These are phyloP conservation scores for Malassezia psittaci DNA, from an alignment of 1,284 basidiomycete species.

Conservation along the genomic window DNA sequence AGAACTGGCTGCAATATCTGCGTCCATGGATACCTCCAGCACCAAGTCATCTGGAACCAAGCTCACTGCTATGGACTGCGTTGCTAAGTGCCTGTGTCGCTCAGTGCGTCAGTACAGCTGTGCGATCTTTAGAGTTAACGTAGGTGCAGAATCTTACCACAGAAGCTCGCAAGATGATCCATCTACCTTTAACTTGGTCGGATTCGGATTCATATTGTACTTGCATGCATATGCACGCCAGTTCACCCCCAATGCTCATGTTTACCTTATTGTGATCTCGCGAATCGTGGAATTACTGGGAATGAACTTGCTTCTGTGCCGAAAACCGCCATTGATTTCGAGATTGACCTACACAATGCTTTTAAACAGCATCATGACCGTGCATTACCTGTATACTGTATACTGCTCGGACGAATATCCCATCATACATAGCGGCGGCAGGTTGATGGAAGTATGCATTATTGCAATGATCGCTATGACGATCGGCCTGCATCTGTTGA, in stretches of 20 bases:
- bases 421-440: constrained; percentile 30
- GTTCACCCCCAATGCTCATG: constrained; percentile 29
- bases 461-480: constrained; percentile 30
- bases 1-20: constrained; percentile 22
- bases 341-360: constrained; percentile 27
- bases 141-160: constrained; percentile 7
- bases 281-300: constrained; percentile 31
- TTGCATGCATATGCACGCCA: constrained; percentile 28
- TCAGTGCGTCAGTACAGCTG: constrained; percentile 4
- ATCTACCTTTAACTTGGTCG: constrained; percentile 36
- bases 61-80: constrained; percentile 6
- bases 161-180: constrained; percentile 16
- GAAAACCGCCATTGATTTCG: constrained; percentile 17
- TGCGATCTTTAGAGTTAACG: constrained; percentile 9
- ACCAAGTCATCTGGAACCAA: background rate
- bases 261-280: constrained; percentile 33
- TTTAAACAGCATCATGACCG: constrained; percentile 23
- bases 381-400: constrained; percentile 28
- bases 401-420: constrained; percentile 23
- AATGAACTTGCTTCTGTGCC: constrained; percentile 15
- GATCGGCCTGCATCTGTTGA: constrained; percentile 29
- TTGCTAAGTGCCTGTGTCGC: constrained; percentile 12
- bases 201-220: constrained; percentile 36
- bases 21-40: constrained; percentile 11
- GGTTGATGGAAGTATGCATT: constrained; percentile 28